These are phyloP conservation scores for Madurella fahalii DNA, from an alignment of 2,329 filamentous ascomycete species.

Conservation along the genomic window DNA sequence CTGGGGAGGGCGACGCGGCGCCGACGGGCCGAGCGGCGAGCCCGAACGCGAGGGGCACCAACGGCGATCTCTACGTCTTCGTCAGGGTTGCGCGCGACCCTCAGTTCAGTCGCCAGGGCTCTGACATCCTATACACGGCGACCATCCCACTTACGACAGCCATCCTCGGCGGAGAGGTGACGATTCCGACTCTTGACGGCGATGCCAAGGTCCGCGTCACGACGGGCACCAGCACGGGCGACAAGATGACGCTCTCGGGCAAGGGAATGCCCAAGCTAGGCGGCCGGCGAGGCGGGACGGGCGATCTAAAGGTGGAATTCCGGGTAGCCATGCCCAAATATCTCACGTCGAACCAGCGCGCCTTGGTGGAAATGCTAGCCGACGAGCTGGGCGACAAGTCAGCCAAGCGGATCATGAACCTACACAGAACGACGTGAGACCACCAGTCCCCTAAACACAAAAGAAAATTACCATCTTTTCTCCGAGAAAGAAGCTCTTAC, in stretches of 20 bases:
- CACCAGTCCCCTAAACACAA: background rate
- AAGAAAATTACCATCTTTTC: background rate
- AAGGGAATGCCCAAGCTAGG: slow-evolving; percentile 91
- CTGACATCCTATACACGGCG: slow-evolving; percentile 90
- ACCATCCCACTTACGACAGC: slow-evolving; percentile 90
- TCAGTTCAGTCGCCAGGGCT: slow-evolving; percentile 82
- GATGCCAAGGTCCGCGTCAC: slow-evolving; percentile 86
- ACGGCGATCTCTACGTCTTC: slow-evolving; percentile 86
- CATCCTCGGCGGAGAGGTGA: slow-evolving; percentile 83
- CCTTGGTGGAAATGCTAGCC: slow-evolving; percentile 89
- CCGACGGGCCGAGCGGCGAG: slow-evolving; percentile 66
- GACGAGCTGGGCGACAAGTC: slow-evolving; percentile 94
- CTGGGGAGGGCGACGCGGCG: slow-evolving; percentile 83
- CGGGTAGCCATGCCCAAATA: slow-evolving; percentile 95
- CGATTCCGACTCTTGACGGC: slow-evolving; percentile 83
- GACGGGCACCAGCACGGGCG: slow-evolving; percentile 88
- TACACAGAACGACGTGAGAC: slow-evolving; percentile 50
- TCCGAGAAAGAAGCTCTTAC: background rate
- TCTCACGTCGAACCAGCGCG: slow-evolving; percentile 83
- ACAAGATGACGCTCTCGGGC: slow-evolving; percentile 81
- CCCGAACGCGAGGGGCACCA: slow-evolving; percentile 59
- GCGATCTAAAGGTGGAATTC: slow-evolving; percentile 91
- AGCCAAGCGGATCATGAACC: slow-evolving; percentile 88
- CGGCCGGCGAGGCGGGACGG: slow-evolving; percentile 61
- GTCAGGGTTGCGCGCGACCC: slow-evolving; percentile 85